These are phyloP conservation scores for Hypoxylon cercidicola DNA, from an alignment of 495 filamentous ascomycete genomes.

Conservation along the genomic window DNA sequence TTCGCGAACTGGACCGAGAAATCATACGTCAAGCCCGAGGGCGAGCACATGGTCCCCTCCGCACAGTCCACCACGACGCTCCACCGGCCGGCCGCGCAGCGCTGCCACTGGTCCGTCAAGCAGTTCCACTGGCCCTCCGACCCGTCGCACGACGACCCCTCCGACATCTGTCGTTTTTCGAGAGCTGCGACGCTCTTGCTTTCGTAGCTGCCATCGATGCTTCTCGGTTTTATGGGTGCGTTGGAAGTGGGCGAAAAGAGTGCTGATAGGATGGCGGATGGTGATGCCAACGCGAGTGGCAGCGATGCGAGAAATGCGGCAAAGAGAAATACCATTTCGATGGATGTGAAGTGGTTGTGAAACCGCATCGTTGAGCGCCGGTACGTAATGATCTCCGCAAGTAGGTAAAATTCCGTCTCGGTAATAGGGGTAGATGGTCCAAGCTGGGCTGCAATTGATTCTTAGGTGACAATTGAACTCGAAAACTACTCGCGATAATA, in stretches of 20 bases:
- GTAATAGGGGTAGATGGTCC: too few species aligned
- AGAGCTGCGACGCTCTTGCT: neutral
- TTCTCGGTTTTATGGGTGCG: neutral
- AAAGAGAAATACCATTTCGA: too few species aligned
- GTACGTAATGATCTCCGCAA: too few species aligned
- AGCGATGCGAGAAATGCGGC: too few species aligned
- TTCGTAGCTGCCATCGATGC: neutral
- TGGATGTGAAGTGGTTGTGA: too few species aligned
- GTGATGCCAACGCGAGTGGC: too few species aligned
- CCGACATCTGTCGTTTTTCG: slow-evolving; percentile 24
- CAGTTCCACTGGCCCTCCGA: slow-evolving; percentile 55
- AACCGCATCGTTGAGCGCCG: too few species aligned
- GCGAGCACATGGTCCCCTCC: slow-evolving; percentile 46
- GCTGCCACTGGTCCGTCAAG: slow-evolving; percentile 50
- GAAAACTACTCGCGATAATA: neutral
- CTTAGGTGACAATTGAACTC: neutral
- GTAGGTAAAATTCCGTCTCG: too few species aligned
- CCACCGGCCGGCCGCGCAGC: slow-evolving; percentile 51
- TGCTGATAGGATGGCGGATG: neutral
- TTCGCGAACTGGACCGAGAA: slow-evolving; percentile 40
- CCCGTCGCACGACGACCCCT: slow-evolving; percentile 38
- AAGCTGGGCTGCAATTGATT: neutral
- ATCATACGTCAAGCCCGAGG: slow-evolving; percentile 45
- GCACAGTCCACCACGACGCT: slow-evolving; percentile 47
- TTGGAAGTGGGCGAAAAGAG: neutral